Conservation (phyloP, 306 rosid genomes). For the Quercus alba region DNA sequence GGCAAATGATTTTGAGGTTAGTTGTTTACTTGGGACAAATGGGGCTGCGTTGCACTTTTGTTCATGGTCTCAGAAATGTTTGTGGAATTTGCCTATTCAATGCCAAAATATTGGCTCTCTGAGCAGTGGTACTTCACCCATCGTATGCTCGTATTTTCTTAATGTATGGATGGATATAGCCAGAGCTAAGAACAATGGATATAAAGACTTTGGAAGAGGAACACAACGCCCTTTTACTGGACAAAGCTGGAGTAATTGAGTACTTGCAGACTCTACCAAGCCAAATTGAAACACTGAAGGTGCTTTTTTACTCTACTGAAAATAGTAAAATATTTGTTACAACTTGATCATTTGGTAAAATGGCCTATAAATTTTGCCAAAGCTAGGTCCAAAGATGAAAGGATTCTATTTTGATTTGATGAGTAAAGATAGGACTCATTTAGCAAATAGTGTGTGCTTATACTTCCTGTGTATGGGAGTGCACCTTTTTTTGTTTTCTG, state of each 20-base stretch:
- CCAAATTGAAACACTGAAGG: conserved; percentile 69
- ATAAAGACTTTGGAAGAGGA: conserved; percentile 64
- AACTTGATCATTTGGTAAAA: neutral
- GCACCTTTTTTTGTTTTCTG: neutral
- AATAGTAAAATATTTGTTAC: neutral
- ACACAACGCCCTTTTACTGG: conserved; percentile 57
- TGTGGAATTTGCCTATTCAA: neutral
- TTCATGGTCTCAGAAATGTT: neutral
- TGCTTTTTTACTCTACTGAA: conserved; percentile 19
- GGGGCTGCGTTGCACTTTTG: neutral
- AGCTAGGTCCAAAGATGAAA: neutral
- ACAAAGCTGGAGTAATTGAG: conserved; percentile 68
- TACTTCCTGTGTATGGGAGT: neutral
- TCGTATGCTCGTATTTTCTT: neutral
- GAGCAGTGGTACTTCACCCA: neutral
- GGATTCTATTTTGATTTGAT: neutral
- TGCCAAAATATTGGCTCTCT: neutral
- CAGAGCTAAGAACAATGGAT: conserved; percentile 58
- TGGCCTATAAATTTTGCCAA: neutral
- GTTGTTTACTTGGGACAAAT: conserved; percentile 21
- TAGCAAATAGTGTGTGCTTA: neutral
- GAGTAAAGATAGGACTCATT: neutral
- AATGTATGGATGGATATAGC: conserved; percentile 46
- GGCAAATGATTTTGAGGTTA: conserved; percentile 60
- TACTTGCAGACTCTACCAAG: conserved; percentile 63